These are phyloP conservation scores for Aleurites moluccanus DNA, from an alignment of 441 rosid species.

Conservation along the genomic window DNA sequence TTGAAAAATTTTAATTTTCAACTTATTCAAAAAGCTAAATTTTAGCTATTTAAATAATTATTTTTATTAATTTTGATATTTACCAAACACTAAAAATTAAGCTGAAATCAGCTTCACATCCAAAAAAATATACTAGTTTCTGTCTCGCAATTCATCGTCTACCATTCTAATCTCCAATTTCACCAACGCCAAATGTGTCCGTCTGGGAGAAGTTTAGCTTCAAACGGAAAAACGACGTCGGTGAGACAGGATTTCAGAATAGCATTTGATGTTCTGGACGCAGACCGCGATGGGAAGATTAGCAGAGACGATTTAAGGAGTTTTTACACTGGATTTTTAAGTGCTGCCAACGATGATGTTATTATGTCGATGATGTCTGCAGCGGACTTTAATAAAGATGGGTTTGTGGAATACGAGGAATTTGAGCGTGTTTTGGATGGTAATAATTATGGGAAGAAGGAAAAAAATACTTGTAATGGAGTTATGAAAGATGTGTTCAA, in stretches of 20 bases:
- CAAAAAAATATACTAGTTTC: too few species aligned
- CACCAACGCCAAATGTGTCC: conserved; percentile 51
- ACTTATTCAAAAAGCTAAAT: too few species aligned
- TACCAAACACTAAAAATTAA: too few species aligned
- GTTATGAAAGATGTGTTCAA: conserved; percentile 72
- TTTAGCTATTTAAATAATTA: too few species aligned
- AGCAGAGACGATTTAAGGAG: conserved; percentile 63
- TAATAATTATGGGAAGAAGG: not conserved
- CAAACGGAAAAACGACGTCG: conserved; percentile 13
- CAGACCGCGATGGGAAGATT: conserved; percentile 85
- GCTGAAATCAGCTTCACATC: too few species aligned
- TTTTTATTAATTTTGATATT: too few species aligned
- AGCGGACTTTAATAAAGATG: conserved; percentile 71
- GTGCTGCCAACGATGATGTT: conserved; percentile 31
- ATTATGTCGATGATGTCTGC: conserved; percentile 71
- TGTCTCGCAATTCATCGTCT: not conserved
- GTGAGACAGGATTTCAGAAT: conserved; percentile 39
- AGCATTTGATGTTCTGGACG: conserved; percentile 78
- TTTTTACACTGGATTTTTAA: conserved; percentile 44
- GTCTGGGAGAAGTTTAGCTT: conserved; percentile 37
- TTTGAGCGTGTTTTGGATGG: conserved; percentile 61
- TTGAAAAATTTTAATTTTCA: too few species aligned
- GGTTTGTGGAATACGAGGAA: conserved; percentile 85
- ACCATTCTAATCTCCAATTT: too few species aligned
- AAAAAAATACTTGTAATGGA: conserved; percentile 15